Base-by-base conservation (phyloP, 805 yeast species). In the Lachancea waltii region DNA sequence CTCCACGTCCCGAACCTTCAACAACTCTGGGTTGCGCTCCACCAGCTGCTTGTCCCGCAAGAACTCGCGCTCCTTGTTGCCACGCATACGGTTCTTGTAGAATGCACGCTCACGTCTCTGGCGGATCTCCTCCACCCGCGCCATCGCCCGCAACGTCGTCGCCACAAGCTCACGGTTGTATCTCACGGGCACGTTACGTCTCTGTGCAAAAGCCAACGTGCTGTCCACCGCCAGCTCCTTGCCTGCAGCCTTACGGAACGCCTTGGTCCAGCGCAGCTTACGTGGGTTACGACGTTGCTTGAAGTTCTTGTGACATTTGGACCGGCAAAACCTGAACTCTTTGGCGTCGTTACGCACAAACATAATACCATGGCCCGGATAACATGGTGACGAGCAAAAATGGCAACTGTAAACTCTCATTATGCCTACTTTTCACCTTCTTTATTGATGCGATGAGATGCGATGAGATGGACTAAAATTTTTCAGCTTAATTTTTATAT, bases 1-100 rank as follows among this genome's bases (percentile, higher is more conserved):
- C 69, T 89, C 97, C 41, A 89, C 96, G 26, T 87, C 97, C 72
- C 97, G 84, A 75, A 86, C 78, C 64, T 77, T 83, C 67, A 92
- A 73, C 60, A 90, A 70, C 60, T 84, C 95, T 51, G 95, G 95
- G 68, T 92, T 77, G 41, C 76, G 69, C 60, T 81, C 95, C 34
- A 92, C 92, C 59, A 92, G 73, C 67, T 85, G 85, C 68, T 79
- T 79, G 67, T 92, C 98, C 41, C 82, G 71, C 39, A 79, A 85
- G 57, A 86, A 72, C 63, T 84, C 83, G 63, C 79, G 77, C 51
- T 84, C 96, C 67, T 80, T 84, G 70, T 92, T 92, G 48, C 96
- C 97, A 67, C 84, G 85, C 98, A 92, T 92, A 79, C 98, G 84
- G 71, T 89, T 87, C 86, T 89, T 90, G 73, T 85, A 92, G 87